Conservation (phyloP, 1,139 yeast species). For the Pichia inconspicua region DNA sequence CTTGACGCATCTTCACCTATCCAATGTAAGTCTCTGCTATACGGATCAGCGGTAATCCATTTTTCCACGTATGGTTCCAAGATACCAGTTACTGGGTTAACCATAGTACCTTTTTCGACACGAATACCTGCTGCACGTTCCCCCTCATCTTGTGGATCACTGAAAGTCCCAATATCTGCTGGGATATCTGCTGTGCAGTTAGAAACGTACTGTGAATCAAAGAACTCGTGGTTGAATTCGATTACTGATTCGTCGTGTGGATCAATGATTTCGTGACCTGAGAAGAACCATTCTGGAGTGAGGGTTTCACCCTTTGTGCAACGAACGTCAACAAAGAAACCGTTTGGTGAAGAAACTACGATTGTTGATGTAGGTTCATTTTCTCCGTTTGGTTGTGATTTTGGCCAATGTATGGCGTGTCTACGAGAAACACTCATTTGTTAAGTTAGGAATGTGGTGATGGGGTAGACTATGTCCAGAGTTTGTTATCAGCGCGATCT, state of each 20-base stretch:
- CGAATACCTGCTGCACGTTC: constrained; percentile 35
- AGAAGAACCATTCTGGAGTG: constrained; percentile 34
- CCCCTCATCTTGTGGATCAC: constrained; percentile 43
- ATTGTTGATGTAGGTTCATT: constrained; percentile 44
- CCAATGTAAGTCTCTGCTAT: not conserved
- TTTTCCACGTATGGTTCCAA: constrained; percentile 44
- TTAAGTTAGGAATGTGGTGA: too few species aligned
- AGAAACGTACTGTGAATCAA: constrained; percentile 20
- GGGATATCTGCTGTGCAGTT: not conserved
- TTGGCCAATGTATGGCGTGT: constrained; percentile 15
- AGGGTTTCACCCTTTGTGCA: constrained; percentile 17
- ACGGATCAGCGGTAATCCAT: constrained; percentile 49
- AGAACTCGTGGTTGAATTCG: constrained; percentile 26
- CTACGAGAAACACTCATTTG: constrained; percentile 16
- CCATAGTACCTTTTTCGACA: constrained; percentile 48
- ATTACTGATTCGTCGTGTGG: constrained; percentile 14
- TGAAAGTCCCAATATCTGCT: constrained; percentile 18
- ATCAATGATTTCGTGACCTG: constrained; percentile 25
- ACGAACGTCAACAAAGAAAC: constrained; percentile 41
- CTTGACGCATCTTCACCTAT: constrained; percentile 23
- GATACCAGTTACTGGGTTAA: constrained; percentile 39
- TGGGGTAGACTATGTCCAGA: too few species aligned
- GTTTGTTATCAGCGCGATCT: too few species aligned
- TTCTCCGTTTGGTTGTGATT: constrained; percentile 26
- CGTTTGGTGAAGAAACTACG: constrained; percentile 41